Conservation (phyloP, 495 filamentous ascomycete genomes). For the Penicillium soppii region DNA sequence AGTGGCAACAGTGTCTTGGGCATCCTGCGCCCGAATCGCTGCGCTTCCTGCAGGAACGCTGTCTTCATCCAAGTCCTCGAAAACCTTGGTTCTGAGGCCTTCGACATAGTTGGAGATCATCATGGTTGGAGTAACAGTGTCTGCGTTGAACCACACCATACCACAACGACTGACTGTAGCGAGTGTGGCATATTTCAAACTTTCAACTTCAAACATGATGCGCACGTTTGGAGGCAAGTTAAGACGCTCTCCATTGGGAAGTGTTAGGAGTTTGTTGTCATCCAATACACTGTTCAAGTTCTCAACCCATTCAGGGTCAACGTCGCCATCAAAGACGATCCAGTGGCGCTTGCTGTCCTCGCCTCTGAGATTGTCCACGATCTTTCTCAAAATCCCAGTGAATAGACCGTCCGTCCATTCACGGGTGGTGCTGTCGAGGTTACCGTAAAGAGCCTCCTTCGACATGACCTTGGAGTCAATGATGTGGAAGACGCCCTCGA, state of each 20-base stretch:
- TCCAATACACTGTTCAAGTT: conserved; percentile 99
- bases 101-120: conserved; percentile 90
- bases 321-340: conserved; percentile 99
- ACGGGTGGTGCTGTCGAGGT: conserved; percentile 89
- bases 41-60: conserved; percentile 75
- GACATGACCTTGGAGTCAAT: conserved; percentile 99
- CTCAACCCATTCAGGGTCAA: conserved; percentile 99
- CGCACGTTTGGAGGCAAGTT: conserved; percentile 91
- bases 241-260: conserved; percentile 96
- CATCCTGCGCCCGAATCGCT: conserved; percentile 69
- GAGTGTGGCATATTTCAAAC: conserved; percentile 93
- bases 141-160: conserved; percentile 99
- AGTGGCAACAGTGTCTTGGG: conserved; percentile 74
- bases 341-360: conserved; percentile 96
- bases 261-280: conserved; percentile 94
- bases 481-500: conserved; percentile 93
- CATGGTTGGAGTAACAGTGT: conserved; percentile 90
- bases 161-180: conserved; percentile 98
- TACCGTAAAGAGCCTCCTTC: conserved; percentile 95
- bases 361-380: conserved; percentile 96
- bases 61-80: conserved; percentile 95
- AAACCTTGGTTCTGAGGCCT: conserved; percentile 71
- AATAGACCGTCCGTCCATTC: conserved; percentile 99
- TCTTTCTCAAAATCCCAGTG: conserved; percentile 95
- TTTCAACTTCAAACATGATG: conserved; percentile 99